phyloP scores from a whole-genome alignment of 2,329 filamentous ascomycete species.

The Penicillium sp. region DNA sequence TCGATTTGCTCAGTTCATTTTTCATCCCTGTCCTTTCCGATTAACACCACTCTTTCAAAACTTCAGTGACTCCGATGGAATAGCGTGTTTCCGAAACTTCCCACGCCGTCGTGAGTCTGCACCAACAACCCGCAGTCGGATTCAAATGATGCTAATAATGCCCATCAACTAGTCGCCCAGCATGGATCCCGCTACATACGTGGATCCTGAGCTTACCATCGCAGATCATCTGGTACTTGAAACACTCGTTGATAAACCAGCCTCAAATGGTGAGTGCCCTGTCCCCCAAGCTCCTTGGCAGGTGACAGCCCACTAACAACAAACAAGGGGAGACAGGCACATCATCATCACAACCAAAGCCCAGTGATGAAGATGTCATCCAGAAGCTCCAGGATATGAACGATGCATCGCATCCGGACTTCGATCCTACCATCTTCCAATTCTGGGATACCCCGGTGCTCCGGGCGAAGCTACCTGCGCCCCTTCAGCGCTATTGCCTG shows the following conservation, averaged over 20 bases:
- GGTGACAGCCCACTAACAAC: conserved; percentile 4
- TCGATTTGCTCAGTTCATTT: neutral
- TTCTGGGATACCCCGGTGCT: conserved; percentile 54
- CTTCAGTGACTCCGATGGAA: neutral
- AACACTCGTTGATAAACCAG: conserved; percentile 39
- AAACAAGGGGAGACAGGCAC: conserved; percentile 11
- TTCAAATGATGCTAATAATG: conserved; percentile 2
- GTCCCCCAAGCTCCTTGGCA: neutral
- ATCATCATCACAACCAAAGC: conserved; percentile 14
- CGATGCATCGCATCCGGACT: conserved; percentile 49
- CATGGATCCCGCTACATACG: conserved; percentile 36
- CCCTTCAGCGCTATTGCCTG: conserved; percentile 55
- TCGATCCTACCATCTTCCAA: conserved; percentile 59
- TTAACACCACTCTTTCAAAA: neutral
- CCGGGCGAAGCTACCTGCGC: conserved; percentile 33
- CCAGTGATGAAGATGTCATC: conserved; percentile 36
- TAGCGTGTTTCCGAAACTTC: conserved; percentile 4
- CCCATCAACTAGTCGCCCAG: conserved; percentile 2
- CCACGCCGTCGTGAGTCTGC: conserved; percentile 5
- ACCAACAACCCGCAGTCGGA: neutral
- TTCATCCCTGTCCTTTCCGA: neutral
- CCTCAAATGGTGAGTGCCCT: conserved; percentile 13
- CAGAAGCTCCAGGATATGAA: conserved; percentile 53
- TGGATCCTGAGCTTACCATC: conserved; percentile 39
- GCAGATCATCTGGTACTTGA: conserved; percentile 44